phyloP scores from a whole-genome alignment of 805 yeast genomes.

The Candida saitoana region DNA sequence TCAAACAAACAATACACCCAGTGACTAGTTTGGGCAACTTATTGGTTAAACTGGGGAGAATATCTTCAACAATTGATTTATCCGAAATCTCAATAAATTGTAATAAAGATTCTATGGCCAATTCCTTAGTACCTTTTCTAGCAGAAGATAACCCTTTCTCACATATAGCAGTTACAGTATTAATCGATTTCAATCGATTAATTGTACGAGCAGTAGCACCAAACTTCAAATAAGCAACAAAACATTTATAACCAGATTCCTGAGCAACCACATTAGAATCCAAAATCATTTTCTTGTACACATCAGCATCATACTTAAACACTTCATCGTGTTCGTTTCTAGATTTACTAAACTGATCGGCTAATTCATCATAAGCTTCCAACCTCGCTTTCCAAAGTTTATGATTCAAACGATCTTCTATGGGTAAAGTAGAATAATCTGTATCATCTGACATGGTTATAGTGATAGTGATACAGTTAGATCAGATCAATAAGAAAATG shows the following conservation, averaged over 20 bases:
- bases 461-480: background rate
- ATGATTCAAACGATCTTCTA: conserved; percentile 63
- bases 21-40: conserved; percentile 76
- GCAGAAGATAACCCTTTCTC: conserved; percentile 81
- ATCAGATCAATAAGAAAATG: background rate
- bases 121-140: conserved; percentile 68
- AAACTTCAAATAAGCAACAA: conserved; percentile 51
- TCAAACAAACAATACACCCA: conserved; percentile 56
- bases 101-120: conserved; percentile 59
- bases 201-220: conserved; percentile 47
- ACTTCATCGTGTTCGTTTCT: conserved; percentile 53
- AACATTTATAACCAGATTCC: conserved; percentile 66
- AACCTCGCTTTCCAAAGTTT: conserved; percentile 85
- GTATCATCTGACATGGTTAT: conserved; percentile 33
- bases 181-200: conserved; percentile 35
- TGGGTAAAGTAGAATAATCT: conserved; percentile 60
- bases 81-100: conserved; percentile 59
- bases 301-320: conserved; percentile 54
- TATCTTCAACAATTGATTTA: conserved; percentile 60
- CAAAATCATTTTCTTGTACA: conserved; percentile 54
- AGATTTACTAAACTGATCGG: conserved; percentile 48
- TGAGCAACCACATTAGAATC: conserved; percentile 92
- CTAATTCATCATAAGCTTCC: conserved; percentile 70
- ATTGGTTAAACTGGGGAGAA: conserved; percentile 58
- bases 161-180: conserved; percentile 50